phyloP scores from a whole-genome alignment of 2,329 filamentous ascomycete genomes.

The Penicillium glabrum region DNA sequence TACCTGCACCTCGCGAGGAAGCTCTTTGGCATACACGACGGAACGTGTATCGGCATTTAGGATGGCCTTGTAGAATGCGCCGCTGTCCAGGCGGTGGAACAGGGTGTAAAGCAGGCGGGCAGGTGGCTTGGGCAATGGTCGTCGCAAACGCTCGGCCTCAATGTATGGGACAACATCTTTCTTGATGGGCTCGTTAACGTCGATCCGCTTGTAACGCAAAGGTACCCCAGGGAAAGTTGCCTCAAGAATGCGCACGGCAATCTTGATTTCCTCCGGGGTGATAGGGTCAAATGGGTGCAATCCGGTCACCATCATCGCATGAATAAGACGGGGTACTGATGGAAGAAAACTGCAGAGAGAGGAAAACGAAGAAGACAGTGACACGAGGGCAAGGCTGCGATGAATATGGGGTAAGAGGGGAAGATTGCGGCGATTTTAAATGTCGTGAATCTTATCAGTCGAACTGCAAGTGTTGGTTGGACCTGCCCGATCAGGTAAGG shows the following conservation, averaged over 20 bases:
- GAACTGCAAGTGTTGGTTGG: slow-evolving; percentile 20
- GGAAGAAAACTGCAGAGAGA: background rate
- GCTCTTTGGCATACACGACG: slow-evolving; percentile 40
- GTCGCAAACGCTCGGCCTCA: slow-evolving; percentile 60
- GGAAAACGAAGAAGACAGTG: background rate
- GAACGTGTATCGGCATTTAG: slow-evolving; percentile 42
- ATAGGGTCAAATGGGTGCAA: slow-evolving; percentile 40
- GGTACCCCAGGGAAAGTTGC: slow-evolving; percentile 35
- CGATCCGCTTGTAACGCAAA: slow-evolving; percentile 64
- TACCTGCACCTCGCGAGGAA: slow-evolving; percentile 49
- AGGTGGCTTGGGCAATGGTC: slow-evolving; percentile 50
- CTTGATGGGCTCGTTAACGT: slow-evolving; percentile 65
- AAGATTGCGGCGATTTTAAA: slow-evolving; percentile 10
- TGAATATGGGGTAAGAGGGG: slow-evolving; percentile 3
- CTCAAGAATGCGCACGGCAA: slow-evolving; percentile 37
- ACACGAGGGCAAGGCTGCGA: slow-evolving; percentile 6
- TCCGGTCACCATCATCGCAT: slow-evolving; percentile 15
- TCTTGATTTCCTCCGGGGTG: slow-evolving; percentile 37
- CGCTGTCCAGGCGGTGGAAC: slow-evolving; percentile 42
- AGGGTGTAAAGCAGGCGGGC: slow-evolving; percentile 56
- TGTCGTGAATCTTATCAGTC: slow-evolving; percentile 17
- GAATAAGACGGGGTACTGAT: background rate
- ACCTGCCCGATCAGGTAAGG: slow-evolving; percentile 29
- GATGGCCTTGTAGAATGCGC: slow-evolving; percentile 42
- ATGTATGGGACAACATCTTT: slow-evolving; percentile 58